Percentiles rank a stretch among this genome's conserved stretches.
Evolutionary conservation across 1,284 basidiomycete species (phyloP).

Genomic region (Microbotryomycetes sp.): DNA sequence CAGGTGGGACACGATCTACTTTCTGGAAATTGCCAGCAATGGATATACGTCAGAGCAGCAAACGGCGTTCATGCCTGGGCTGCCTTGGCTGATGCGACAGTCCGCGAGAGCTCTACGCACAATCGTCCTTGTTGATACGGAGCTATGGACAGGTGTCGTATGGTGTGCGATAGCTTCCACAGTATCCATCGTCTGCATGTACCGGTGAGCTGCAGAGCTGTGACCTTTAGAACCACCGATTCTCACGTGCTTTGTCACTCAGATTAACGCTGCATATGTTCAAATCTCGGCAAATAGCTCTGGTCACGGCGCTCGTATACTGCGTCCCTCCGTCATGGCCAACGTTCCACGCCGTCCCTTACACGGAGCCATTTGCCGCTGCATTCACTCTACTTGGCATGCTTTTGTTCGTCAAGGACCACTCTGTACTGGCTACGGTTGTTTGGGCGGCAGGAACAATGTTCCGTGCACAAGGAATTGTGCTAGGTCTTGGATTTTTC

Average conservation of each 20-base stretch:
- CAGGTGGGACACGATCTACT: constrained; percentile 90
- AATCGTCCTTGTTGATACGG: too few relatives aligned
- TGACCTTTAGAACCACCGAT: background rate
- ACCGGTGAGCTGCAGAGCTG: constrained; percentile 45
- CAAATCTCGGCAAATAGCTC: constrained; percentile 51
- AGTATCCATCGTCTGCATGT: constrained; percentile 51
- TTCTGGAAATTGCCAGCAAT: constrained; percentile 54
- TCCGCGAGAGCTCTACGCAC: constrained; percentile 29
- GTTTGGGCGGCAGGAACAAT: constrained; percentile 58
- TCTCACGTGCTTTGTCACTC: background rate
- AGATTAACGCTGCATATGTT: constrained; percentile 36
- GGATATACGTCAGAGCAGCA: constrained; percentile 71
- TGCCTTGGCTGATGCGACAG: constrained; percentile 52
- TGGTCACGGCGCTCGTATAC: constrained; percentile 58
- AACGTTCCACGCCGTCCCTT: constrained; percentile 61
- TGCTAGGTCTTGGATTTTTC: constrained; percentile 62
- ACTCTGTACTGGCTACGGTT: constrained; percentile 52
- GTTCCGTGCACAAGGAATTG: constrained; percentile 75
- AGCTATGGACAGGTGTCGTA: constrained; percentile 33
- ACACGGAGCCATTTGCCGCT: constrained; percentile 79
- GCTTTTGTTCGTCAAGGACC: constrained; percentile 37
- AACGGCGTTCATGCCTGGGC: constrained; percentile 78
- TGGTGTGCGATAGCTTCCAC: constrained; percentile 36
- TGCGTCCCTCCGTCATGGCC: constrained; percentile 73
- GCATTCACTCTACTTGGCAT: constrained; percentile 65